These are phyloP conservation scores for Kodamaea sagamina DNA, from an alignment of 805 yeast species.

Conservation along the genomic window DNA sequence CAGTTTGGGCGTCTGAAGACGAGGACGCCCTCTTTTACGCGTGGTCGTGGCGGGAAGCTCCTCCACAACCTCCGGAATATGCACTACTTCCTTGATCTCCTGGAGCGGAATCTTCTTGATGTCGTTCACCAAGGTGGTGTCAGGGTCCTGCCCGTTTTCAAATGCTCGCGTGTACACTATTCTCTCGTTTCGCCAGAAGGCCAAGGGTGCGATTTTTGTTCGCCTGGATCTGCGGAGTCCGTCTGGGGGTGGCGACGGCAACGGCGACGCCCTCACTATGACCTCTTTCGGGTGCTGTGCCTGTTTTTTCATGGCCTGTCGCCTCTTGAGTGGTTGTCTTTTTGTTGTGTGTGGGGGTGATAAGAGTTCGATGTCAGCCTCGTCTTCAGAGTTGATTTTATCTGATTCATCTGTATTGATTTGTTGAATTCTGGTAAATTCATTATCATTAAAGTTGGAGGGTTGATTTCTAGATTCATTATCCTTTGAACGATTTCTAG, in stretches of 20 bases:
- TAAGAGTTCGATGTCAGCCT: slow-evolving; percentile 23
- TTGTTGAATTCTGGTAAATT: no score
- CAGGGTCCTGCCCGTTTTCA: slow-evolving; percentile 41
- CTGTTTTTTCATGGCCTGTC: slow-evolving; percentile 13
- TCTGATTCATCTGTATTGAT: no score
- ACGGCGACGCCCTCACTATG: slow-evolving; percentile 28
- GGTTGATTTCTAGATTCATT: no score
- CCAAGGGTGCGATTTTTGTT: slow-evolving; percentile 67
- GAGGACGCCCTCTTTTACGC: slow-evolving; percentile 22
- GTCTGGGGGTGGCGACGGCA: slow-evolving; percentile 48
- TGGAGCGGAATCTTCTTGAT: slow-evolving; percentile 49
- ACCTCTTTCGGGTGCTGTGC: slow-evolving; percentile 7
- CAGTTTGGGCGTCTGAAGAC: slow-evolving; percentile 13
- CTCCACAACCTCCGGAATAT: slow-evolving; percentile 38
- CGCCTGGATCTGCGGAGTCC: slow-evolving; percentile 66
- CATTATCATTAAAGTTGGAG: no score
- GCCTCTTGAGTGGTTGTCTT: slow-evolving; percentile 18
- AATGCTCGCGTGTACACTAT: slow-evolving; percentile 53
- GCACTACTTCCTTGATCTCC: slow-evolving; percentile 59
- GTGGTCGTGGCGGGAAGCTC: slow-evolving; percentile 5
- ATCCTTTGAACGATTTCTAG: no score
- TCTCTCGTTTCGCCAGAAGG: slow-evolving; percentile 82
- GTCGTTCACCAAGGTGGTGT: slow-evolving; percentile 38
- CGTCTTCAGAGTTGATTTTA: no score
- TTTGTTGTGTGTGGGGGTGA: slow-evolving; percentile 17